Base-by-base conservation (phyloP, 192 early-diverging fungal species). In the Phlyctochytrium bullatum region DNA sequence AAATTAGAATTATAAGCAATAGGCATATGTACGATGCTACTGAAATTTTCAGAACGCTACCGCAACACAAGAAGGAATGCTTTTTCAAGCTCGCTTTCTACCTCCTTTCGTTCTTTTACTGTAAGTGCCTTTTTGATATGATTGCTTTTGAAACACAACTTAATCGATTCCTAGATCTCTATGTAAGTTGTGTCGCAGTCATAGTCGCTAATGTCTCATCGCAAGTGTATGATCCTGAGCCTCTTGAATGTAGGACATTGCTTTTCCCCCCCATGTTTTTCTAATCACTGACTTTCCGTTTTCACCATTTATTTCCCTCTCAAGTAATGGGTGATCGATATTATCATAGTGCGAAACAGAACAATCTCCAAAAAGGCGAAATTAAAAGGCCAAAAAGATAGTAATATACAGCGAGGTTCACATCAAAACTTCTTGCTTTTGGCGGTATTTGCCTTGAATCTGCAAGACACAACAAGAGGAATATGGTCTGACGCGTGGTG, bases 1-100 rank as follows among this genome's bases (percentile, higher is more conserved):
- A 24, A 29, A 64, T 23, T 12, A 93, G 93, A 76, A 83, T 95
- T 32, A 80, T 89, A 25, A 86, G 88, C 71, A 86, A 88, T 66
- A 88, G 88, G 66, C 94, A 98, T 75, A 90, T 92, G 86, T 97
- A 91, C 77, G 97, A 99, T 77, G 92, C 97, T 12, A 99, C 97
- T 58, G 95, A 97, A 74, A 96, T 99, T 62, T 99, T 99, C 87
- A 86, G 94, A 67, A 96, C 94, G 16, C 73, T 99, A 50, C 82
- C 88, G 35, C 77, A 86, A 67, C 94, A 97, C 74, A 99, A 99
- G 83, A 90, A 90, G 78, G 97, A 99, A 77, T 90, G 90, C 79
- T 97, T 97, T 73, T 83, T 93, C 80, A 99, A 99, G 78, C 91
- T 98, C 28, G 94, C 88, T 30, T 98, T 98, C 64, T 98, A 96